phyloP scores from a whole-genome alignment of 2,329 filamentous ascomycete genomes.

The Penicillium sclerotiorum region DNA sequence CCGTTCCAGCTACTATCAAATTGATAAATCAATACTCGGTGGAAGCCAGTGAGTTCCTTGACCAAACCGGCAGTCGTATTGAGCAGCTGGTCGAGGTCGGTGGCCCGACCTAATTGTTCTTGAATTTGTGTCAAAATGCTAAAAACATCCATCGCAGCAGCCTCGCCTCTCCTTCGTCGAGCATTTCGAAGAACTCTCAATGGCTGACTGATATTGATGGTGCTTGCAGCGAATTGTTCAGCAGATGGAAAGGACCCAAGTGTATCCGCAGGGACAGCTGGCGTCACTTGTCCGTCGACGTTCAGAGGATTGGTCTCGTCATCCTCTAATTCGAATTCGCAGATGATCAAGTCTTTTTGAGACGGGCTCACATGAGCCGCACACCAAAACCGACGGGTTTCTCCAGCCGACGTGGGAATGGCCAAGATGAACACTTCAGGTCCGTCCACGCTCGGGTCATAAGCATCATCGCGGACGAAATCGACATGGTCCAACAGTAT shows the following conservation, averaged over 20 bases:
- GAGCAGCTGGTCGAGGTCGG: conserved; percentile 70
- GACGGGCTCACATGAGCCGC: conserved; percentile 75
- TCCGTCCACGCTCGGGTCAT: conserved; percentile 73
- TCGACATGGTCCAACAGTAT: conserved; percentile 84
- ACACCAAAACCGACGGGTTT: conserved; percentile 76
- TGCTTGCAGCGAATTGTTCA: conserved; percentile 76
- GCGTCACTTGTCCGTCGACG: conserved; percentile 19
- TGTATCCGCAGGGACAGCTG: conserved; percentile 54
- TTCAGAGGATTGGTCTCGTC: conserved; percentile 61
- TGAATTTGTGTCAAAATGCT: conserved; percentile 92
- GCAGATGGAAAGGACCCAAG: conserved; percentile 70
- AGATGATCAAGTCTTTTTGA: conserved; percentile 73
- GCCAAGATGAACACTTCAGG: conserved; percentile 84
- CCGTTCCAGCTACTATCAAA: conserved; percentile 84
- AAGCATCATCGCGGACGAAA: conserved; percentile 81
- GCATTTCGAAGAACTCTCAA: conserved; percentile 76
- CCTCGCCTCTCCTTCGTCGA: conserved; percentile 73
- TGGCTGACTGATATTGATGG: conserved; percentile 72
- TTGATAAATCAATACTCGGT: conserved; percentile 91
- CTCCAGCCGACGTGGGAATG: conserved; percentile 60
- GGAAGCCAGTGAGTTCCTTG: conserved; percentile 87
- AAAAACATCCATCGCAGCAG: conserved; percentile 88
- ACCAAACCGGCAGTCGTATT: conserved; percentile 83
- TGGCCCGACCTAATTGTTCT: conserved; percentile 70
- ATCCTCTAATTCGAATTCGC: conserved; percentile 86